Conservation (phyloP, 176 grass and related monocot species). For the Carex littledalei region DNA sequence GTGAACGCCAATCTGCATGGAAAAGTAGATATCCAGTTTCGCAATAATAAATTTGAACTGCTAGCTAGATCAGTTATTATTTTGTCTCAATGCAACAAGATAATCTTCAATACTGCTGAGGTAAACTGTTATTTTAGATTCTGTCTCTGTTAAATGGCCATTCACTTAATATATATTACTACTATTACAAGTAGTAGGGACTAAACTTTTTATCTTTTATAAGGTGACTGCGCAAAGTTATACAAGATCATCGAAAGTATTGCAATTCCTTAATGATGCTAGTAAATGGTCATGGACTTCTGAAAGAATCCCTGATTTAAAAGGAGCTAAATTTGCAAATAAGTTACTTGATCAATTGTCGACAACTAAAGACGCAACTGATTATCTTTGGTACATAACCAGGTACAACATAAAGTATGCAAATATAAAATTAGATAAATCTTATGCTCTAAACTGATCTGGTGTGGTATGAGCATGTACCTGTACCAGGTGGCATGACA, state of each 20-base stretch:
- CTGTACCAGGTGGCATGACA: background rate
- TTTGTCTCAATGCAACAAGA: slow-evolving; percentile 48
- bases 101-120: slow-evolving; percentile 66
- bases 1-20: slow-evolving; percentile 50
- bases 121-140: slow-evolving; percentile 26
- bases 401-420: slow-evolving; percentile 49
- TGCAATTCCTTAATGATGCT: slow-evolving; percentile 38
- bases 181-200: background rate
- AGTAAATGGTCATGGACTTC: slow-evolving; percentile 47
- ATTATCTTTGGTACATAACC: slow-evolving; percentile 86
- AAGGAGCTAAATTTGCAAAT: slow-evolving; percentile 26
- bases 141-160: background rate
- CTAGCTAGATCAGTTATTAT: slow-evolving; percentile 67
- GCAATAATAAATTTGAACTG: slow-evolving; percentile 37
- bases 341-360: slow-evolving; percentile 73
- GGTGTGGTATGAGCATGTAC: background rate
- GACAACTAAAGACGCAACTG: slow-evolving; percentile 74
- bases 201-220: slow-evolving; percentile 12
- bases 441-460: background rate
- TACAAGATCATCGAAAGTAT: slow-evolving; percentile 37
- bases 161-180: background rate
- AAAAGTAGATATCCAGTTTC: slow-evolving; percentile 34
- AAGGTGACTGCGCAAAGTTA: slow-evolving; percentile 61
- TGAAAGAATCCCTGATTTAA: slow-evolving; percentile 41
- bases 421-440: no score